Conservation (phyloP, 441 rosid species). For the Metrosideros polymorpha region DNA sequence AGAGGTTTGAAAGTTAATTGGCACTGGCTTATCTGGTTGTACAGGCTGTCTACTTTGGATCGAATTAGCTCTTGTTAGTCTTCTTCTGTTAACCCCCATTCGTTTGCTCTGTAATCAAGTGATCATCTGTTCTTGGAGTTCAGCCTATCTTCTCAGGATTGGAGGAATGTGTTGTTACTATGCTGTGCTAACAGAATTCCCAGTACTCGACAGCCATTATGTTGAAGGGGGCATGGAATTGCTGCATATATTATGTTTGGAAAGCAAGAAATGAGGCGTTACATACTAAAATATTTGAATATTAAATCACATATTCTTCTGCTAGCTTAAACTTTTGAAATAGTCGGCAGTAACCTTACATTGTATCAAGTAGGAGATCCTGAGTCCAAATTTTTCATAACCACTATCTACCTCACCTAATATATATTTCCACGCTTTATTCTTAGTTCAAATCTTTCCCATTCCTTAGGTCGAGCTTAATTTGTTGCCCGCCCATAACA, state of each 20-base stretch:
- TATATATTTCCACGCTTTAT: background rate
- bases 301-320: background rate
- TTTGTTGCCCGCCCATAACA: background rate
- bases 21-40: background rate
- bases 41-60: background rate
- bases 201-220: no score
- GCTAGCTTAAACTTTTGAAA: accelerated
- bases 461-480: background rate
- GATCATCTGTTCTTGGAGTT: background rate
- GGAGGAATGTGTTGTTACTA: background rate
- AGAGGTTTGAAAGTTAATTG: background rate
- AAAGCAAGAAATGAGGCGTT: background rate
- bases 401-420: background rate
- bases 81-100: background rate
- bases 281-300: no score
- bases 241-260: background rate
- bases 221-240: no score
- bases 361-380: background rate
- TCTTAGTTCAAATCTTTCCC: background rate
- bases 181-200: background rate
- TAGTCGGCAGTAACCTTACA: background rate
- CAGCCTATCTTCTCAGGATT: background rate
- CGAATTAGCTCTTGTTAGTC: background rate
- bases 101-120: background rate
- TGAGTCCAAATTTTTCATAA: background rate